Base-by-base conservation (phyloP, 148 eudicot genomes). In the Arbutus unedo region DNA sequence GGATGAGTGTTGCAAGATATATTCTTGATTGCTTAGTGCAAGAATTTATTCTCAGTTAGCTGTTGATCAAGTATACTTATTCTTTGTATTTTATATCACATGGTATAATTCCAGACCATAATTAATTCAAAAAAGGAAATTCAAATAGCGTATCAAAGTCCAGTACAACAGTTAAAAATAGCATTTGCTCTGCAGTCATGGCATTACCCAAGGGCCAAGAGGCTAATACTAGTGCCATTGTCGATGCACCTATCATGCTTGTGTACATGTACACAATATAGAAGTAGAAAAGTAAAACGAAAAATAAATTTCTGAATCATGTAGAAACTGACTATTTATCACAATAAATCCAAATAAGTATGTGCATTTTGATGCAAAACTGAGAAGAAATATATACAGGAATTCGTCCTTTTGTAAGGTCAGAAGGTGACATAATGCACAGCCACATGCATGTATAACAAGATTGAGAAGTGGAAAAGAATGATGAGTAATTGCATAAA, bases 11-110 rank as follows among this genome's bases (percentile, higher is more conserved):
- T 19, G 70, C 72, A 50, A 62, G 81, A 79, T 43, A 79, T 45
- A 31, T 18, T 62, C 81, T 51, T 41, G 48, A 72, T 70, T 72
- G 25, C 74, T 79, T 78, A 72, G 53, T 60, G 59, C 51, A 62
- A 62, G 83, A 82, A 86, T 83, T 83, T 86, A 83, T 86, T 83
- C 85, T 81, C 70, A 70, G 55, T 66, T 86, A 74, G 74, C 71
- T 64, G 53, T 74, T 68, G 70, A 84, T 79, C 77, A 59, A 45
- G 23, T 41, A 23, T 8, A 38, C 31, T 72, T 72, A 67, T 80
- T 60, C 70, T 51, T 3, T 41, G 50, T 15, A 5, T 48, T 59
- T 13, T 41, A 74, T n/a, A 74, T 10, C 13, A 6, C 11, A n/a
- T 31, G 7, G 41, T 48, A 74, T 49, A 74, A 74, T 48, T 21